Conservation (phyloP, 768 basidiomycete species). For the Tulasnella sp. region DNA sequence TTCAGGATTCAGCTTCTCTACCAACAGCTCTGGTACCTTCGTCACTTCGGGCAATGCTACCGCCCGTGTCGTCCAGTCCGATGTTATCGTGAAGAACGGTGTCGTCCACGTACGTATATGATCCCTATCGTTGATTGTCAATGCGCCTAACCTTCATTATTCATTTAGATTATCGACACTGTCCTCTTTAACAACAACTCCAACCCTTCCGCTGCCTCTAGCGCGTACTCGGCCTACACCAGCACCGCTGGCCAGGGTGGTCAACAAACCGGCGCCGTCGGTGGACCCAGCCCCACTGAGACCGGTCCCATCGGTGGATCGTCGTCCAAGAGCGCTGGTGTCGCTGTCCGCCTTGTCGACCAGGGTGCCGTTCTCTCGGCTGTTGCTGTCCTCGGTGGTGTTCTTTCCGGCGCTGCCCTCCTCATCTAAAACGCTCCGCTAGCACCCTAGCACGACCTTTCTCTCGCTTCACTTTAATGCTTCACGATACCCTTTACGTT, state of each 20-base stretch:
- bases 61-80: constrained; percentile 44
- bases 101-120: constrained; percentile 39
- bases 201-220: constrained; percentile 37
- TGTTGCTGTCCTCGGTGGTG: background rate
- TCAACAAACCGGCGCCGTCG: constrained; percentile 35
- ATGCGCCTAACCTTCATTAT: background rate
- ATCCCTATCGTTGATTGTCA: background rate
- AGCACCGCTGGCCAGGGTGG: constrained; percentile 8
- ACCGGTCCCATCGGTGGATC: constrained; percentile 7
- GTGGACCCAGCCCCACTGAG: constrained; percentile 17
- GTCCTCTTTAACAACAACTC: constrained; percentile 38
- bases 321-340: background rate
- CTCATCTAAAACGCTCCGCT: background rate
- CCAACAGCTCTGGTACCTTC: constrained; percentile 48
- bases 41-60: constrained; percentile 37
- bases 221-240: constrained; percentile 29
- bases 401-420: background rate
- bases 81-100: constrained; percentile 54
- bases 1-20: constrained; percentile 36
- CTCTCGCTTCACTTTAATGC: background rate
- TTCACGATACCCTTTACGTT: background rate
- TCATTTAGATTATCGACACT: constrained; percentile 33
- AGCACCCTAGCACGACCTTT: background rate
- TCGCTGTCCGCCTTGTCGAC: background rate
- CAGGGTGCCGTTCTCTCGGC: background rate